phyloP scores from a whole-genome alignment of 441 rosid species.

The Croton laevigatus region DNA sequence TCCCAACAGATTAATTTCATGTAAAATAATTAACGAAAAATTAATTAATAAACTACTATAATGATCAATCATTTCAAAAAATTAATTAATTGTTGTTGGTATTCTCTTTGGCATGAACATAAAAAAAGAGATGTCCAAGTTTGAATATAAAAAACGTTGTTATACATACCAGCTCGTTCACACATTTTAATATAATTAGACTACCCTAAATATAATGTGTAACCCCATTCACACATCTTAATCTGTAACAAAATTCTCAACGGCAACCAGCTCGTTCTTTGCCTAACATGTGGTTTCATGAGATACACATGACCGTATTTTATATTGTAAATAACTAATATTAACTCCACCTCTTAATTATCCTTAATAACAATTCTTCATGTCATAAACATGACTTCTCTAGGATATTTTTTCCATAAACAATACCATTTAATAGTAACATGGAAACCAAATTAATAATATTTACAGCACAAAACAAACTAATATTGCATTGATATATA shows the following conservation, averaged over 20 bases:
- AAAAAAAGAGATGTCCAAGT: too few species aligned
- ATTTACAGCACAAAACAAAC: neutral
- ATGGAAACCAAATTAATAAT: too few species aligned
- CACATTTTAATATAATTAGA: too few species aligned
- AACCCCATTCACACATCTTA: neutral
- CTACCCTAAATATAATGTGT: neutral
- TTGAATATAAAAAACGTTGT: neutral
- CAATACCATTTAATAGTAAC: too few species aligned
- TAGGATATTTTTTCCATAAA: neutral
- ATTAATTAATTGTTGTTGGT: neutral
- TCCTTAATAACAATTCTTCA: slow-evolving; percentile 1
- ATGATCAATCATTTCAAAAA: neutral
- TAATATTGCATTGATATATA: neutral
- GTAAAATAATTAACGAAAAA: neutral
- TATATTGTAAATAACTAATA: neutral
- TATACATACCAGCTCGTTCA: too few species aligned
- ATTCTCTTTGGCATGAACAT: neutral
- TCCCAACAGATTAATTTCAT: neutral
- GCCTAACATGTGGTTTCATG: neutral
- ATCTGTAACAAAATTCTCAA: slow-evolving; percentile 10
- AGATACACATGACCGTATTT: slow-evolving; percentile 7
- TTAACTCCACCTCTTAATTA: neutral
- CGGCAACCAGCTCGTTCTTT: neutral
- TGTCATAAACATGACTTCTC: slow-evolving; percentile 5
- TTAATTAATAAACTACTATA: too few species aligned